Conservation (phyloP, 2,329 filamentous ascomycete species). For the Diaporthe destruens region DNA sequence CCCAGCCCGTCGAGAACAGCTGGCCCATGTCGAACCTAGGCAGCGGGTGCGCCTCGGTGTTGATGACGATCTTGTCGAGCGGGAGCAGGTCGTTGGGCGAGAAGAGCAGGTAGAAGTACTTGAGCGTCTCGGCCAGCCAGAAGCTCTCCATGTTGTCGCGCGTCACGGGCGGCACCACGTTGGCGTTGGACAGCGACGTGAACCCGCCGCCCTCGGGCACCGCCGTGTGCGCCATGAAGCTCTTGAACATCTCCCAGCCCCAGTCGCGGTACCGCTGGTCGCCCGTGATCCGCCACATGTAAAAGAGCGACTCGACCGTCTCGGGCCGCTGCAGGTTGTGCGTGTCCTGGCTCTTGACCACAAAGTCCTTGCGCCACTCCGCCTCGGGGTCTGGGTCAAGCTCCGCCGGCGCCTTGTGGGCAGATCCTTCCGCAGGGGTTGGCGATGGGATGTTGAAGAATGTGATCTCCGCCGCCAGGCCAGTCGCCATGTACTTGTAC, state of each 20-base stretch:
- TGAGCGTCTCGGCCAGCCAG: conserved; percentile 97
- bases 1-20: conserved; percentile 85
- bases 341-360: conserved; percentile 82
- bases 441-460: conserved; percentile 84
- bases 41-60: conserved; percentile 94
- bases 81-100: conserved; percentile 85
- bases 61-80: conserved; percentile 89
- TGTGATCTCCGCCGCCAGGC: conserved; percentile 93
- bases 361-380: conserved; percentile 81
- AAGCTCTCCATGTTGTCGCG: conserved; percentile 99
- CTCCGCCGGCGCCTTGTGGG: conserved; percentile 61
- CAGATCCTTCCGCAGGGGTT: conserved; percentile 71
- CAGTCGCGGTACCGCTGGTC: conserved; percentile 91
- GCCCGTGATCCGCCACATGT: conserved; percentile 98
- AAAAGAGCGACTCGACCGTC: conserved; percentile 95
- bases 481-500: conserved; percentile 91
- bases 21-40: conserved; percentile 86
- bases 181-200: conserved; percentile 83
- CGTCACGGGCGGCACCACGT: conserved; percentile 74
- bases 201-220: conserved; percentile 85
- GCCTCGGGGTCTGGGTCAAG: conserved; percentile 67
- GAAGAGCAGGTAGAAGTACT: conserved; percentile 97
- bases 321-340: conserved; percentile 97
- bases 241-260: conserved; percentile 99
- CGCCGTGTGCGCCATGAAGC: conserved; percentile 87